A percentile compares a stretch with the other conserved stretches of the same genome.
Evolutionary conservation across 805 yeast species (phyloP).

Genomic region (Saturnispora hagleri): DNA sequence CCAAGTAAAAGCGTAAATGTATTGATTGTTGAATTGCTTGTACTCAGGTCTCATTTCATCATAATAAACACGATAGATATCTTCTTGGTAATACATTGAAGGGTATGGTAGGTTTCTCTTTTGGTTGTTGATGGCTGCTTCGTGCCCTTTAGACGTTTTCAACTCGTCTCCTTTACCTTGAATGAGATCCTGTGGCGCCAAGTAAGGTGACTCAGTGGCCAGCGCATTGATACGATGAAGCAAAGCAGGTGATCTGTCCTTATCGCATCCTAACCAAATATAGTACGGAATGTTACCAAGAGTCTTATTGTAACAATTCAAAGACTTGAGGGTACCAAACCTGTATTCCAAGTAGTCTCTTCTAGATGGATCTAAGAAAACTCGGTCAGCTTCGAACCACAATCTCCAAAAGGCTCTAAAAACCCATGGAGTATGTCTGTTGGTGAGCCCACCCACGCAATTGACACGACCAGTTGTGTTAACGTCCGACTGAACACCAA

Average conservation of each 20-base stretch:
- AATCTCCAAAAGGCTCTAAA: slow-evolving; percentile 75
- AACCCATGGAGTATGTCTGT: slow-evolving; percentile 70
- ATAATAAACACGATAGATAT: slow-evolving; percentile 72
- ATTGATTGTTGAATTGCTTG: slow-evolving; percentile 66
- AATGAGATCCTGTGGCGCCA: slow-evolving; percentile 45
- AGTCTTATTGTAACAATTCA: slow-evolving; percentile 53
- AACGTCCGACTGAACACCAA: slow-evolving; percentile 64
- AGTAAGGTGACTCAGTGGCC: slow-evolving; percentile 76
- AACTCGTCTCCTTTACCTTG: slow-evolving; percentile 17
- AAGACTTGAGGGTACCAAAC: slow-evolving; percentile 71
- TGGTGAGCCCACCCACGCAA: slow-evolving; percentile 64
- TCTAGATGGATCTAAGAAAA: slow-evolving; percentile 68
- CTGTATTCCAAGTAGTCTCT: slow-evolving; percentile 76
- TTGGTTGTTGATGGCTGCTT: slow-evolving; percentile 58
- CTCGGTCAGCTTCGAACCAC: slow-evolving; percentile 83
- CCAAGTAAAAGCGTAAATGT: slow-evolving; percentile 85
- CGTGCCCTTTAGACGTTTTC: slow-evolving; percentile 60
- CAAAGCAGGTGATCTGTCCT: slow-evolving; percentile 41
- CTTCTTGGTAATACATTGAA: slow-evolving; percentile 67
- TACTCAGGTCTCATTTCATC: slow-evolving; percentile 62
- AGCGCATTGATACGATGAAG: slow-evolving; percentile 51
- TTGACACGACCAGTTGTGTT: slow-evolving; percentile 60
- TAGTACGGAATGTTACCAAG: slow-evolving; percentile 76
- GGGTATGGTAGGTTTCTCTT: slow-evolving; percentile 68
- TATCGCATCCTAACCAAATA: slow-evolving; percentile 73